Conservation (phyloP, 2,329 filamentous ascomycete species). For the Fusarium albidum region DNA sequence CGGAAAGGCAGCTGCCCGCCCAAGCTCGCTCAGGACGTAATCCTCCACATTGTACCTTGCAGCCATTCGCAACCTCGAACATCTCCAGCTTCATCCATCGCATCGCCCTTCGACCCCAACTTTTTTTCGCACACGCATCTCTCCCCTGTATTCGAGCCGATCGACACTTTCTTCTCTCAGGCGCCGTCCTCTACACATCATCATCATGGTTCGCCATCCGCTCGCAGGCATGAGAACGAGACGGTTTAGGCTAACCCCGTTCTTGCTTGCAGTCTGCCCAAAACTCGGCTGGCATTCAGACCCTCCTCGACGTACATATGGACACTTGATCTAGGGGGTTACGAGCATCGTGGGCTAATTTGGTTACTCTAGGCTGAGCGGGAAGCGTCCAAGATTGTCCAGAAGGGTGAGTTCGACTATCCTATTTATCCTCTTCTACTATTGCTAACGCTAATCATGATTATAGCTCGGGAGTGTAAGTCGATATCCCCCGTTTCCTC, state of each 20-base stretch:
- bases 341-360: conserved; percentile 5
- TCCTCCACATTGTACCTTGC: conserved; percentile 29
- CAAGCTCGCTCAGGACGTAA: conserved; percentile 38
- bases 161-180: neutral
- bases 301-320: conserved; percentile 88
- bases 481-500: conserved; percentile 28
- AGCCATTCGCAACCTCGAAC: conserved; percentile 30
- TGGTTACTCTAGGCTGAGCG: conserved; percentile 79
- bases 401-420: conserved; percentile 74
- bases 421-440: conserved; percentile 14
- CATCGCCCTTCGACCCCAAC: conserved; percentile 16
- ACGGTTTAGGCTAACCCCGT: conserved; percentile 39
- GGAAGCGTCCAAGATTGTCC: conserved; percentile 98
- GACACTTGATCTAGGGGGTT: neutral
- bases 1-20: conserved; percentile 28
- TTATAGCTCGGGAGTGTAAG: conserved; percentile 86
- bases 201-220: conserved; percentile 35
- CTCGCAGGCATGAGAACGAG: conserved; percentile 5
- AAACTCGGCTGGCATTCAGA: conserved; percentile 98
- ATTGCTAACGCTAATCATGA: conserved; percentile 40
- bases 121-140: neutral
- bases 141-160: neutral
- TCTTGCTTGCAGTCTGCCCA: conserved; percentile 88
- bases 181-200: conserved; percentile 5
- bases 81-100: conserved; percentile 22